Conservation (phyloP, 768 basidiomycete species). For the Naganishia vishniacii region DNA sequence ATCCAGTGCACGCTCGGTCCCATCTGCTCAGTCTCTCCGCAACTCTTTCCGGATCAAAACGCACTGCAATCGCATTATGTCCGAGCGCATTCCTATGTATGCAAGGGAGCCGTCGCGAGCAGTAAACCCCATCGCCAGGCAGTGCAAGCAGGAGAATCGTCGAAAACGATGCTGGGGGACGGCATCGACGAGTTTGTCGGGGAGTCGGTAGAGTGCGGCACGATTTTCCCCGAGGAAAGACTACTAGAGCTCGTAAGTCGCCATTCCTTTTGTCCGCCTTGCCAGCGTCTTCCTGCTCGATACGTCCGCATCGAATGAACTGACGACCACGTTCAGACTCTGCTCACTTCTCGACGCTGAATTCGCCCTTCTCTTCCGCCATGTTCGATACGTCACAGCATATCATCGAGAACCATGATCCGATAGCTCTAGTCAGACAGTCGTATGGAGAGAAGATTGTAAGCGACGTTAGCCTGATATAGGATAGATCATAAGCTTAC, state of each 20-base stretch:
- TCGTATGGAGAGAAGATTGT: constrained; percentile 83
- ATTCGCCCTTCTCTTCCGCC: not conserved
- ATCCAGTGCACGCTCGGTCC: constrained; percentile 18
- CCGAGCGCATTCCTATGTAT: constrained; percentile 7
- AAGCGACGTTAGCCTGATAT: constrained; percentile 44
- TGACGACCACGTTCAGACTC: not conserved
- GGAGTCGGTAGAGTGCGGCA: constrained; percentile 55
- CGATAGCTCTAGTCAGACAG: constrained; percentile 67
- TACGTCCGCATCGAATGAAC: not conserved
- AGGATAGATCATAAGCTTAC: too few species aligned
- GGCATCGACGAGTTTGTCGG: not conserved
- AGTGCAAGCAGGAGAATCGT: not conserved
- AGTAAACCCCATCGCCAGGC: too few species aligned
- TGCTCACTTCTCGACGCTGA: constrained; percentile 10
- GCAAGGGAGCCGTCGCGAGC: not conserved
- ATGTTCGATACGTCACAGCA: constrained; percentile 40
- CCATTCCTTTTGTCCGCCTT: not conserved
- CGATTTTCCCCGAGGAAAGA: constrained; percentile 77
- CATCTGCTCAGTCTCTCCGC: constrained; percentile 7
- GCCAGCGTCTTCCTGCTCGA: not conserved
- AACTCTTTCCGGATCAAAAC: not conserved
- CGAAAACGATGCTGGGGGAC: not conserved
- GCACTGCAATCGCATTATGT: constrained; percentile 20
- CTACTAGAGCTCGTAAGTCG: constrained; percentile 71
- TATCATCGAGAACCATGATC: constrained; percentile 70